Percentiles rank a stretch among this genome's conserved stretches.
phyloP scores from a whole-genome alignment of 2,329 filamentous ascomycete genomes.

The Aschersonia sp. region DNA sequence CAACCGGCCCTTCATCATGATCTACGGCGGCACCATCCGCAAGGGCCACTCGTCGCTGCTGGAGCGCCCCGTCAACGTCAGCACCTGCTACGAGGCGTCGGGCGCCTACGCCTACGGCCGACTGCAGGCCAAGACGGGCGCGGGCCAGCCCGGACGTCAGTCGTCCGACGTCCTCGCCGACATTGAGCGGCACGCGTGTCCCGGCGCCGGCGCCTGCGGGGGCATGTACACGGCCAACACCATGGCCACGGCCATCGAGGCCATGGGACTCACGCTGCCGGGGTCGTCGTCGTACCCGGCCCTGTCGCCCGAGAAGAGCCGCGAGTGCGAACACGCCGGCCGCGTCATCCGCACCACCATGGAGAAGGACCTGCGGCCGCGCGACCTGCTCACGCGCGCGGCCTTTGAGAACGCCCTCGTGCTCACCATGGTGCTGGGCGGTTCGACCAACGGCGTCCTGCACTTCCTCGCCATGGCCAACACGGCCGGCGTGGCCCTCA shows the following conservation, averaged over 20 bases:
- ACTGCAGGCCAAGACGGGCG: conserved; percentile 53
- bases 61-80: conserved; percentile 72
- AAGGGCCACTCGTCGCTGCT: conserved; percentile 72
- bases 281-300: conserved; percentile 78
- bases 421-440: conserved; percentile 84
- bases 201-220: conserved; percentile 50
- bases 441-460: conserved; percentile 77
- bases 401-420: conserved; percentile 83
- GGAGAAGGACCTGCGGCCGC: conserved; percentile 68
- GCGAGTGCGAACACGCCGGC: conserved; percentile 72
- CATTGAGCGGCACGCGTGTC: conserved; percentile 63
- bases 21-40: conserved; percentile 85
- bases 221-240: conserved; percentile 91
- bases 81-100: conserved; percentile 74
- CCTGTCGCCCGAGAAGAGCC: conserved; percentile 66
- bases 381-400: conserved; percentile 64
- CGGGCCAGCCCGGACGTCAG: conserved; percentile 48
- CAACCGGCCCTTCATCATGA: conserved; percentile 87
- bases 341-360: conserved; percentile 67
- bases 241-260: conserved; percentile 79
- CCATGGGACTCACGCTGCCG: conserved; percentile 73
- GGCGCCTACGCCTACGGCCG: conserved; percentile 71
- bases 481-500: conserved; percentile 63
- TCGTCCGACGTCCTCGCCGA: conserved; percentile 73
- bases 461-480: conserved; percentile 87